A percentile compares a stretch with the other conserved stretches of the same genome.
Conservation (phyloP, 2,329 filamentous ascomycete genomes). For the Fusarium compactum region DNA sequence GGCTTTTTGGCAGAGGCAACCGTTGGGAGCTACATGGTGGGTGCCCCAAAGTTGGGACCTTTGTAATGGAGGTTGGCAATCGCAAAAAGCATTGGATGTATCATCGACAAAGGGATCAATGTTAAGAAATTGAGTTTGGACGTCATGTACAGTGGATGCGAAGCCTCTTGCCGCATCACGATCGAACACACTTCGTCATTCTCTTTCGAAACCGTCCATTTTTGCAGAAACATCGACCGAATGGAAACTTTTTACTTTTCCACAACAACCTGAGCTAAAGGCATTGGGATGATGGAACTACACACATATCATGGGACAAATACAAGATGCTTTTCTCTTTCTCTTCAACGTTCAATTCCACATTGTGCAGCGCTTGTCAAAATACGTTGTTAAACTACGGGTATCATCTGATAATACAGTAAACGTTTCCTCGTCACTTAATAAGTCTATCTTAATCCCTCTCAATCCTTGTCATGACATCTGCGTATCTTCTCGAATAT, state of each 20-base stretch:
- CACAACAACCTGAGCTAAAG: too few species aligned
- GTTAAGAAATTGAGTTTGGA: neutral
- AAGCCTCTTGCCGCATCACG: neutral
- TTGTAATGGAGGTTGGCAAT: neutral
- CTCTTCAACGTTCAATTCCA: too few species aligned
- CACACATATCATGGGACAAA: rapidly evolving
- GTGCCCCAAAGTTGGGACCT: neutral
- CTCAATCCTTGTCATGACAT: constrained; percentile 6
- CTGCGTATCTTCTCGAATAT: constrained; percentile 13
- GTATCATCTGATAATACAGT: constrained; percentile 38
- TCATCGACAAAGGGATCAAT: neutral
- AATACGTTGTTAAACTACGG: constrained; percentile 32
- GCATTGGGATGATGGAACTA: rapidly evolving
- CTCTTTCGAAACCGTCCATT: too few species aligned
- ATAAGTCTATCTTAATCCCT: neutral
- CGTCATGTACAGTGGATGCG: neutral
- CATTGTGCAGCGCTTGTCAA: neutral
- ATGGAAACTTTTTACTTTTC: too few species aligned
- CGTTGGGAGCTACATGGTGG: too few species aligned
- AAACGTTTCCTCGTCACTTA: constrained; percentile 3
- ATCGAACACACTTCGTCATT: neutral
- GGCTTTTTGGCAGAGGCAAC: too few species aligned
- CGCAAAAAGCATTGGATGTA: too few species aligned
- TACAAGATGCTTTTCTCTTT: rapidly evolving
- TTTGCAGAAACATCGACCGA: too few species aligned